These are phyloP conservation scores for Tilletia horrida DNA, from an alignment of 1,284 basidiomycete species.

Conservation along the genomic window DNA sequence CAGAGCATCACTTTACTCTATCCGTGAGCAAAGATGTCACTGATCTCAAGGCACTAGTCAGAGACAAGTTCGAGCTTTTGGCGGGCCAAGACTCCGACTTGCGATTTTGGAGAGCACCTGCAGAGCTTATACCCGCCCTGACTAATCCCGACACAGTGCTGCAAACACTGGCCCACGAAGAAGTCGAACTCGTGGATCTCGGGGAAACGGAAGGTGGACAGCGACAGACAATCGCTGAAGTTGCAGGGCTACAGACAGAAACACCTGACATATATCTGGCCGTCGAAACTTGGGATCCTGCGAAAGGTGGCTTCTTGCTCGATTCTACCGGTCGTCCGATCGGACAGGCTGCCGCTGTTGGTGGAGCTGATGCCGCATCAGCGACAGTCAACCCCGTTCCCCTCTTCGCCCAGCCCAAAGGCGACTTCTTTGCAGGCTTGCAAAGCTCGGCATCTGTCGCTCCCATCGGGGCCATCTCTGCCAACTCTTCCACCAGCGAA, in stretches of 20 bases:
- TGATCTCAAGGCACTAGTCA: slow-evolving; percentile 38
- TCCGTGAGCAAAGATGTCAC: slow-evolving; percentile 41
- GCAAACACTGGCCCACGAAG: slow-evolving; percentile 21
- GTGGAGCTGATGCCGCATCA: neutral
- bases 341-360: neutral
- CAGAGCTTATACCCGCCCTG: slow-evolving; percentile 24
- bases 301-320: slow-evolving; percentile 41
- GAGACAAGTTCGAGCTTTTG: slow-evolving; percentile 30
- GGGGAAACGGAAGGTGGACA: slow-evolving; percentile 36
- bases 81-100: slow-evolving; percentile 30
- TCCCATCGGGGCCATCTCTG: neutral
- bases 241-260: slow-evolving; percentile 40
- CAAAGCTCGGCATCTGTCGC: slow-evolving; percentile 21
- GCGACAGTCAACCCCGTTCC: slow-evolving; percentile 14
- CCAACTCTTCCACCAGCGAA: slow-evolving; percentile 12
- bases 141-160: slow-evolving; percentile 21
- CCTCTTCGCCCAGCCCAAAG: slow-evolving; percentile 34
- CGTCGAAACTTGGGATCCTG: slow-evolving; percentile 43
- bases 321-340: slow-evolving; percentile 27
- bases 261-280: slow-evolving; percentile 47
- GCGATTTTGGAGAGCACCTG: slow-evolving; percentile 34
- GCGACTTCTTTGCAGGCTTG: slow-evolving; percentile 38
- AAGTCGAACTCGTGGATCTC: slow-evolving; percentile 41
- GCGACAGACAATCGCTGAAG: slow-evolving; percentile 30
- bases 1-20: slow-evolving; percentile 29